phyloP scores from a whole-genome alignment of 805 yeast species.

The Saturnispora silvae region DNA sequence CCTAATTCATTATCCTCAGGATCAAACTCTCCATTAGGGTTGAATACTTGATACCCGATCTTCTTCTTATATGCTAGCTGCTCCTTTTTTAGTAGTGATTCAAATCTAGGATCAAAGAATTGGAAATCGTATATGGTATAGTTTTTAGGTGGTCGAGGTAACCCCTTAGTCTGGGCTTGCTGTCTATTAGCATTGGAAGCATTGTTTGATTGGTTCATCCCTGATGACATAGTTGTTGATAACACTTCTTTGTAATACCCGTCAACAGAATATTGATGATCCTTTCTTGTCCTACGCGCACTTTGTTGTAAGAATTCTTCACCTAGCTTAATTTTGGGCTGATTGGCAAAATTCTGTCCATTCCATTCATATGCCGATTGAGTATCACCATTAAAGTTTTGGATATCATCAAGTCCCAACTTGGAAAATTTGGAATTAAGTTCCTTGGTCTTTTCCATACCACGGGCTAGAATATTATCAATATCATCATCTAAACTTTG shows the following conservation, averaged over 20 bases:
- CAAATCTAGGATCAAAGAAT: slow-evolving; percentile 49
- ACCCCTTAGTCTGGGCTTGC: slow-evolving; percentile 28
- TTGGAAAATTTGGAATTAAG: slow-evolving; percentile 75
- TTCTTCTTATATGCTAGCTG: slow-evolving; percentile 52
- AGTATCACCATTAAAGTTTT: slow-evolving; percentile 73
- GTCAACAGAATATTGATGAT: slow-evolving; percentile 68
- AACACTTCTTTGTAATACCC: slow-evolving; percentile 66
- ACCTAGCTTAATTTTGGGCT: slow-evolving; percentile 33
- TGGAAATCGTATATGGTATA: slow-evolving; percentile 64
- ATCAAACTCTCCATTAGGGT: slow-evolving; percentile 44
- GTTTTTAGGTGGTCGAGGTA: slow-evolving; percentile 52
- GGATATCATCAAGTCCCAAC: slow-evolving; percentile 86
- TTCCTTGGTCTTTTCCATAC: slow-evolving; percentile 71
- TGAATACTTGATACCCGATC: slow-evolving; percentile 45
- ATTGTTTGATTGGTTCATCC: not conserved
- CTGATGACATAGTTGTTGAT: not conserved
- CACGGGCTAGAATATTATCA: slow-evolving; percentile 69
- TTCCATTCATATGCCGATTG: slow-evolving; percentile 91
- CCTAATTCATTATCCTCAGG: slow-evolving; percentile 27
- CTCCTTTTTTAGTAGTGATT: slow-evolving; percentile 49
- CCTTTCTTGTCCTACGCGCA: slow-evolving; percentile 66
- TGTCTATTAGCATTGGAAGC: slow-evolving; percentile 24
- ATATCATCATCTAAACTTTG: slow-evolving; percentile 46
- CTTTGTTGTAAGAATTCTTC: slow-evolving; percentile 66
- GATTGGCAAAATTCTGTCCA: slow-evolving; percentile 73